Percentiles rank a stretch among this genome's conserved stretches.
Evolutionary conservation across 2,329 filamentous ascomycete genomes (phyloP).

Genomic region (Aspergillus costaricaensis): DNA sequence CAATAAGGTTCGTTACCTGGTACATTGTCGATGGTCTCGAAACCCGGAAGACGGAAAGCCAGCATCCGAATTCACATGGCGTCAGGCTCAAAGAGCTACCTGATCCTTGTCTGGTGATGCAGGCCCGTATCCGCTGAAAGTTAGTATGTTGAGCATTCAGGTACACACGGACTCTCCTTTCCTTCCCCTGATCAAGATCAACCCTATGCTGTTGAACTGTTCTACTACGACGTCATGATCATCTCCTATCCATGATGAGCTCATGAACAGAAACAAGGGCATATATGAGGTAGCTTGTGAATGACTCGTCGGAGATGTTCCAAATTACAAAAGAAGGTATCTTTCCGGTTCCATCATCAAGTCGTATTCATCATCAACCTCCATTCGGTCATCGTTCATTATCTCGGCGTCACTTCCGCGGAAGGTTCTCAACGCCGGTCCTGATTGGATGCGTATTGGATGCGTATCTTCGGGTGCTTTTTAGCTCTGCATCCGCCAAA

Average conservation of each 20-base stretch:
- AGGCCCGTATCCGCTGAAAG: not conserved
- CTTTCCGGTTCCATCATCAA: no score
- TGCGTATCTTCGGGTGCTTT: not conserved
- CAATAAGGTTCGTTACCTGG: not conserved
- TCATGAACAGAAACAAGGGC: no score
- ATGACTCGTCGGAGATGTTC: no score
- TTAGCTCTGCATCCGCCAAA: not conserved
- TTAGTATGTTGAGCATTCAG: no score
- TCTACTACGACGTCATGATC: no score
- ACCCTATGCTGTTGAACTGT: no score
- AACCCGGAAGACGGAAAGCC: not conserved
- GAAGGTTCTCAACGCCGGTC: not conserved
- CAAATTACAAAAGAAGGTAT: no score
- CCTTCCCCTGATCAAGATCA: no score
- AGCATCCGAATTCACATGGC: not conserved
- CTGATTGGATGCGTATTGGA: not conserved
- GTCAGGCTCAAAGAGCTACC: not conserved
- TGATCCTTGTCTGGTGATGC: not conserved
- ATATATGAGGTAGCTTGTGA: no score
- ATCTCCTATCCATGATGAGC: no score
- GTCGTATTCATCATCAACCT: not conserved
- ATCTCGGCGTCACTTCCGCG: not conserved
- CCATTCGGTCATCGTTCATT: not conserved
- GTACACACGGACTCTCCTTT: no score
- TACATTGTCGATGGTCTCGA: not conserved